Evolutionary conservation across 1,284 basidiomycete species (phyloP), one percentile per base, ranked within the genome.

Genomic region (Coriolopsis trogii): DNA sequence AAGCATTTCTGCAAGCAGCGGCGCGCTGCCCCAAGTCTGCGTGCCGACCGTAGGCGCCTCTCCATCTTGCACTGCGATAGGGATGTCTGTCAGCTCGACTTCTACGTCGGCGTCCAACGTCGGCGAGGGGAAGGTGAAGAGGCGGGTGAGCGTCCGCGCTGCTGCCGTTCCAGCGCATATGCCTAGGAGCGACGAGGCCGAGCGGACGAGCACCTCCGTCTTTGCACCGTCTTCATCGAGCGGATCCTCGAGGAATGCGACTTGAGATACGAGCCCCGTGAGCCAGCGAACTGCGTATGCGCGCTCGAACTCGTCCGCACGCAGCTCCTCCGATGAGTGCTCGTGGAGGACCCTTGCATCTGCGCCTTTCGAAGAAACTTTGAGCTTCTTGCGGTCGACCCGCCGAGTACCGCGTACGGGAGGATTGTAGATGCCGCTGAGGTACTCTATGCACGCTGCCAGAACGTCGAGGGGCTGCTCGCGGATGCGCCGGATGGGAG

Each of bases 21-120:
- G 93, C 1, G 91, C 89, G 4, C 85, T 82, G 1, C 93, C 93
- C 94, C 93, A 96, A 0, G 93, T 96, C 69, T 95, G 93, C 16
- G 92, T 87, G 6, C 93, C 94, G 16, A 95, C 87, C 46, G 81
- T 85, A 4, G 79, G 73, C 59, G 87, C 88, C 63, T 94, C 88
- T n/a, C 75, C 70, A 47, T 89, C 86, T n/a, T n/a, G n/a, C 29
- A 85, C 80, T 28, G 51, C 41, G 40, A 94, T 74, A 0, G 91
- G 84, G 3, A 85, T 81, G 64, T 95, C 93, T 49, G 78, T 84
- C 30, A 95, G 65, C 31, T 78, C 70, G 13, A 93, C 71, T 15
- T 68, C 54, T 40, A 72, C 58, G 21, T 48, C 54, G 41, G 49
- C 53, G n/a, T 49, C 24, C 40, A 53, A 36, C 10, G 62, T 53